These are phyloP conservation scores for Aspergillus funiculosus DNA, from an alignment of 495 filamentous ascomycete genomes.

Conservation along the genomic window DNA sequence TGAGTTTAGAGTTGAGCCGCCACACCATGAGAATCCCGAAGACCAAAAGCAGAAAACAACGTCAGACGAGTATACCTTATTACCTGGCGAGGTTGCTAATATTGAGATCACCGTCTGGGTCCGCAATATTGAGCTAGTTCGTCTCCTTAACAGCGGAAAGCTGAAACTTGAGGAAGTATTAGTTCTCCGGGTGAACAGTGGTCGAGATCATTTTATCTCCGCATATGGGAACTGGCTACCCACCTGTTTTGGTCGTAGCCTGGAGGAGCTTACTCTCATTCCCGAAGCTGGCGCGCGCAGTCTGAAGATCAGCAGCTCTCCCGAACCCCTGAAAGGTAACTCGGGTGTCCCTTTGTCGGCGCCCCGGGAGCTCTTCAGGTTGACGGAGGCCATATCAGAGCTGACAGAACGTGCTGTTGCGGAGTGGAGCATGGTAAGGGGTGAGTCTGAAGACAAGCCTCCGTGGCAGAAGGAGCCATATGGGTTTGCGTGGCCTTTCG, in stretches of 20 bases:
- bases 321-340: conserved; percentile 32
- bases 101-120: conserved; percentile 61
- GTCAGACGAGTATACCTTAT: conserved; percentile 51
- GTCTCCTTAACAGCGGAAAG: conserved; percentile 62
- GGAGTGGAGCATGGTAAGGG: conserved; percentile 75
- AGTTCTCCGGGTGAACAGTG: conserved; percentile 77
- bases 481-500: conserved; percentile 70
- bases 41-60: conserved; percentile 29
- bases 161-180: conserved; percentile 74
- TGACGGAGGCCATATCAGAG: conserved; percentile 77
- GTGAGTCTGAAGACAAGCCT: conserved; percentile 37
- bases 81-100: conserved; percentile 76
- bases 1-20: conserved; percentile 52
- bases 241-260: conserved; percentile 73
- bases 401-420: conserved; percentile 69
- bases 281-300: conserved; percentile 67
- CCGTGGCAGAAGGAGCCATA: conserved; percentile 54
- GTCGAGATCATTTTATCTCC: conserved; percentile 88
- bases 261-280: conserved; percentile 77
- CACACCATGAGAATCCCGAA: conserved; percentile 30
- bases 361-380: conserved; percentile 77
- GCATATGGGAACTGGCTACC: conserved; percentile 71
- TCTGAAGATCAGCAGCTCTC: conserved; percentile 28
- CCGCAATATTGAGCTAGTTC: conserved; percentile 55
- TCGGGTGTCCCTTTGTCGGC: conserved; percentile 58